Conservation (phyloP, 1,284 basidiomycete genomes). For the Cystobasidium sp. region DNA sequence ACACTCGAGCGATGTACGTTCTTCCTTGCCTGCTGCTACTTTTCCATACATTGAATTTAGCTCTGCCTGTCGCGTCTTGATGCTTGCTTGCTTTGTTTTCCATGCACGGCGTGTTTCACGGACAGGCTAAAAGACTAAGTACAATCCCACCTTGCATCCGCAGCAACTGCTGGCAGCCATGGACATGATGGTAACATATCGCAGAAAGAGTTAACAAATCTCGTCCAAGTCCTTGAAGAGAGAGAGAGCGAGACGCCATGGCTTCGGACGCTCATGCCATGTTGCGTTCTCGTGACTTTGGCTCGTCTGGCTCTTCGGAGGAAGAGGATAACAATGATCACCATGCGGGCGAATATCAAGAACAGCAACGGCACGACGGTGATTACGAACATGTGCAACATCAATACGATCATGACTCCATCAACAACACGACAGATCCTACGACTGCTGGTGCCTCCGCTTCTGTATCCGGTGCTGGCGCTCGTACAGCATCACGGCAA, state of each 20-base stretch:
- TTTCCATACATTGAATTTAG: too few species aligned
- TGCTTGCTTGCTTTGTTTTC: too few species aligned
- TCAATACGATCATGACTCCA: neutral
- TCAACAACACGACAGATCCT: conserved; percentile 22
- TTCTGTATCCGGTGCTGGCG: too few species aligned
- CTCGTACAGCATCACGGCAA: too few species aligned
- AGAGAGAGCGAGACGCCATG: conserved; percentile 19
- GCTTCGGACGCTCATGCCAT: conserved; percentile 31
- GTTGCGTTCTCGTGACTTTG: conserved; percentile 43
- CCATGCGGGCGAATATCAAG: neutral
- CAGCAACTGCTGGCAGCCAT: too few species aligned
- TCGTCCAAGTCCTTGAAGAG: neutral
- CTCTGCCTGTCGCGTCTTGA: too few species aligned
- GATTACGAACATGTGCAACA: neutral
- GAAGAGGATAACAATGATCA: conserved; percentile 18
- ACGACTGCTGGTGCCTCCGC: neutral
- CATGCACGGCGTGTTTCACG: too few species aligned
- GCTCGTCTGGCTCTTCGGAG: conserved; percentile 36
- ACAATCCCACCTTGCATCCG: too few species aligned
- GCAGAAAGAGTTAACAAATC: neutral
- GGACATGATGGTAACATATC: too few species aligned
- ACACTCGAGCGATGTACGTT: too few species aligned
- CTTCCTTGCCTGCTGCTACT: too few species aligned
- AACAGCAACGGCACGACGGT: neutral
- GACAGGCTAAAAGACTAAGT: too few species aligned